Conservation (phyloP, 306 rosid genomes). For the Mimosa pudica region DNA sequence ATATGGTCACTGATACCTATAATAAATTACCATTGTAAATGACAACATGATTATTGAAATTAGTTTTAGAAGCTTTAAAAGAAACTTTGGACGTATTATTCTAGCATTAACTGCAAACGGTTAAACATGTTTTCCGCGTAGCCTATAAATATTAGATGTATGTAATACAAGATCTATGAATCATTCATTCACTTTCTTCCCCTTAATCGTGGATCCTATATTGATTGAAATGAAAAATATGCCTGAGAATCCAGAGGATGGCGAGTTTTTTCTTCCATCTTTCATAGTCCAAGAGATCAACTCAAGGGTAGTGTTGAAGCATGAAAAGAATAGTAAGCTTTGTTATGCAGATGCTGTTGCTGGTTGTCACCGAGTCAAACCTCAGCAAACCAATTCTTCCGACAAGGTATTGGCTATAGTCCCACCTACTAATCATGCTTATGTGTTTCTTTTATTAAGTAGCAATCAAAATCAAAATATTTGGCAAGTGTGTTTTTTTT, state of each 20-base stretch:
- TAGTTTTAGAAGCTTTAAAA: neutral
- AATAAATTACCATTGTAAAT: neutral
- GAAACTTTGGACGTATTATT: neutral
- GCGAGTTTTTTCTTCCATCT: conserved; percentile 35
- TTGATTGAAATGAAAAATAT: neutral
- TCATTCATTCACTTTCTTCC: neutral
- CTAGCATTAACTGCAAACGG: neutral
- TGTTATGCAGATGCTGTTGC: too few species aligned
- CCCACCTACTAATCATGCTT: neutral
- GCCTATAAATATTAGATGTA: too few species aligned
- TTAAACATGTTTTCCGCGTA: neutral
- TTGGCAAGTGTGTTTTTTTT: neutral
- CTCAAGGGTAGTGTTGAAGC: neutral
- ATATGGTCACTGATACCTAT: neutral
- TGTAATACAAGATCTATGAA: too few species aligned
- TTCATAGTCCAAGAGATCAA: conserved; percentile 33
- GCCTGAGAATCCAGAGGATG: conserved; percentile 32
- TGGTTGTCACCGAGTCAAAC: neutral
- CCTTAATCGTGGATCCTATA: conserved; percentile 1
- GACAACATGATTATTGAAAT: neutral
- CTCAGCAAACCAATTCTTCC: neutral
- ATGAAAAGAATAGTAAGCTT: neutral
- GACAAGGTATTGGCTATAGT: neutral
- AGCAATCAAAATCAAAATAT: neutral
- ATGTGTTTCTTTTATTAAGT: neutral